Base-by-base conservation (phyloP, 2,329 filamentous ascomycete species). In the Talaromyces amestolkiae region DNA sequence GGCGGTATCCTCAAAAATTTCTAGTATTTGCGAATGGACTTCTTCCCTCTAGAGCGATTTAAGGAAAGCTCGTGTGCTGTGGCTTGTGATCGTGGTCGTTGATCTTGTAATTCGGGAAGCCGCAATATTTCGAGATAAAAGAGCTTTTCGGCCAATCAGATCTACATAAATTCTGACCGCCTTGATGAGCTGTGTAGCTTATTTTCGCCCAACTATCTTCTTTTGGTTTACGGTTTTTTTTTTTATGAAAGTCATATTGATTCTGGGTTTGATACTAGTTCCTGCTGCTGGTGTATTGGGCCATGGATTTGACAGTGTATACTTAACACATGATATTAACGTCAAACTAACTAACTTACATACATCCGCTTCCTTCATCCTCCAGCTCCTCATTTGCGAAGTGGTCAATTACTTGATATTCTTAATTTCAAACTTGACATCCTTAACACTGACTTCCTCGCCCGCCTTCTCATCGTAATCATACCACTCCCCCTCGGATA, bases 391-490 rank as follows among this genome's bases (percentile, higher is more conserved):
- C 53, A 24, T 56, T 22, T 56, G 10, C 3, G 5, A 56, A 56
- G 3, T 3, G n/a, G n/a, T 59, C 56, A 31, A 41, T 39, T 35
- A 65, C 84, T 75, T 95, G 41, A 88, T 86, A 69, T 92, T 85
- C 69, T 86, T 85, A 70, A 99, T 90, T 70, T 93, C 89, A 92
- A 93, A 99, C 68, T 87, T 91, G 64, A 97, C 78, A 35, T 95
- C 91, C 76, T 92, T 94, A 76, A 97, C 93, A 77, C 91, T 95
- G 56, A 97, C 93, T 78, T 98, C 93, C 59, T 96, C 92, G 0
- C 89, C 85, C 0, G 91, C 86, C 82, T 98, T 97, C 80, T 98
- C 93, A 71, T 98, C 93, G 73, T 98, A 99, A 72, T 98, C 94
- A 78, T 91, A 99, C 95, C 95, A 99, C 72, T 99, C 95, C 31